Percentiles rank a stretch among this genome's conserved stretches.
These are phyloP conservation scores for Eucalyptus camaldulensis DNA, from an alignment of 345 rosid species.

Conservation along the genomic window DNA sequence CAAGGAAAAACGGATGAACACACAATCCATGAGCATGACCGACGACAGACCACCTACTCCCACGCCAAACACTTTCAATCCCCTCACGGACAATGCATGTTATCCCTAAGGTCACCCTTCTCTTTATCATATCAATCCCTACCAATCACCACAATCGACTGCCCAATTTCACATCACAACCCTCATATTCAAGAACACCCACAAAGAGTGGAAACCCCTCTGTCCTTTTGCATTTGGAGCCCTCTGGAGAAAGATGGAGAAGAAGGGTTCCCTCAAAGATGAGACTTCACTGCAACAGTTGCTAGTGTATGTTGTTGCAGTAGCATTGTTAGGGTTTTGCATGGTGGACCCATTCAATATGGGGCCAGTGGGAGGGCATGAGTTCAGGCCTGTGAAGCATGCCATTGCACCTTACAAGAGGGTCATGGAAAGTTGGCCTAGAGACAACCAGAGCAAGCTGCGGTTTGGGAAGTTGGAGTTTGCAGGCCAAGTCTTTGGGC, in stretches of 20 bases:
- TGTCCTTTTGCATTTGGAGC: not conserved
- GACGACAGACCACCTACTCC: conserved; percentile 8
- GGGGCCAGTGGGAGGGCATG: conserved; percentile 63
- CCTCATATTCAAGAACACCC: not conserved
- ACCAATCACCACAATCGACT: not conserved
- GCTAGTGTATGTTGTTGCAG: conserved; percentile 26
- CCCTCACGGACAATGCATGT: conserved; percentile 9
- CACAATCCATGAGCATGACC: not conserved
- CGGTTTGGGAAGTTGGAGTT: conserved; percentile 71
- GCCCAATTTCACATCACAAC: not conserved
- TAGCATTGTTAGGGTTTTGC: conserved; percentile 36
- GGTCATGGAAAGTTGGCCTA: conserved; percentile 81
- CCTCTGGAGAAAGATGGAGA: conserved; percentile 26
- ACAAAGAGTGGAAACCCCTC: not conserved
- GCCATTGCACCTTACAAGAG: conserved; percentile 79
- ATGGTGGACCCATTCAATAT: conserved; percentile 61
- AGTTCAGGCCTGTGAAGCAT: conserved; percentile 80
- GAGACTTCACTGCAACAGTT: conserved; percentile 38
- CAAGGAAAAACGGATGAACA: not conserved
- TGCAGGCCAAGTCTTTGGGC: conserved; percentile 65
- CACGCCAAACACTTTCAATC: not conserved
- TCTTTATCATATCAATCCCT: not conserved
- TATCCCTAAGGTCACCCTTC: not conserved
- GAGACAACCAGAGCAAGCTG: conserved; percentile 55
- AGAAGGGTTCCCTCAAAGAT: conserved; percentile 14